phyloP scores from a whole-genome alignment of 2,329 filamentous ascomycete species.

The Aureobasidium sp. region DNA sequence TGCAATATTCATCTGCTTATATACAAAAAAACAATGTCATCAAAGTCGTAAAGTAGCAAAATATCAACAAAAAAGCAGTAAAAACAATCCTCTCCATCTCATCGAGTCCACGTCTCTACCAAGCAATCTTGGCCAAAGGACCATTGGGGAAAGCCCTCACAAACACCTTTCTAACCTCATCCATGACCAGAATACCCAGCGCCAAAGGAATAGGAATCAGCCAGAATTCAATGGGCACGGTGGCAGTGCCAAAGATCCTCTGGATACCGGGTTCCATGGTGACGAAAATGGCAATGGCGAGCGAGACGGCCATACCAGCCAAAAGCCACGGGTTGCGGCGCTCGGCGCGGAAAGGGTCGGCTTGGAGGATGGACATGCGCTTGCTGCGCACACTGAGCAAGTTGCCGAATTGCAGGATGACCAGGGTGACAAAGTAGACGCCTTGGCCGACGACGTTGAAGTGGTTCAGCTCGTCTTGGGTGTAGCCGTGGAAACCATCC shows the following conservation, averaged over 20 bases:
- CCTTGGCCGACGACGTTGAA: conserved; percentile 47
- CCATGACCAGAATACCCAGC: conserved; percentile 45
- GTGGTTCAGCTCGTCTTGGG: conserved; percentile 36
- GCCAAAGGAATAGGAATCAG: conserved; percentile 46
- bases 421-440: conserved; percentile 50
- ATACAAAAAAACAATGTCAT: background rate
- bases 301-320: conserved; percentile 40
- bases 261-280: conserved; percentile 48
- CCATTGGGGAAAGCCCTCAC: conserved; percentile 43
- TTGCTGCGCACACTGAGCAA: conserved; percentile 47
- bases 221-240: conserved; percentile 48
- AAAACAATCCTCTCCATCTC: background rate
- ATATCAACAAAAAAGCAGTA: background rate
- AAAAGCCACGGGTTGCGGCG: conserved; percentile 47
- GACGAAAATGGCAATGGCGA: conserved; percentile 49
- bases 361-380: conserved; percentile 46
- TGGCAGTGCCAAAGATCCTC: conserved; percentile 42
- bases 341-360: conserved; percentile 39
- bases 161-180: conserved; percentile 47
- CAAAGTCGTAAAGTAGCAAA: background rate
- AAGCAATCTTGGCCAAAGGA: conserved; percentile 42
- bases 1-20: background rate
- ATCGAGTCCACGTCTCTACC: conserved; percentile 30
- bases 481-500: conserved; percentile 46
- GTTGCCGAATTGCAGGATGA: conserved; percentile 50